Base-by-base conservation (phyloP, 2,329 filamentous ascomycete species). In the Trichophyton rubrum region DNA sequence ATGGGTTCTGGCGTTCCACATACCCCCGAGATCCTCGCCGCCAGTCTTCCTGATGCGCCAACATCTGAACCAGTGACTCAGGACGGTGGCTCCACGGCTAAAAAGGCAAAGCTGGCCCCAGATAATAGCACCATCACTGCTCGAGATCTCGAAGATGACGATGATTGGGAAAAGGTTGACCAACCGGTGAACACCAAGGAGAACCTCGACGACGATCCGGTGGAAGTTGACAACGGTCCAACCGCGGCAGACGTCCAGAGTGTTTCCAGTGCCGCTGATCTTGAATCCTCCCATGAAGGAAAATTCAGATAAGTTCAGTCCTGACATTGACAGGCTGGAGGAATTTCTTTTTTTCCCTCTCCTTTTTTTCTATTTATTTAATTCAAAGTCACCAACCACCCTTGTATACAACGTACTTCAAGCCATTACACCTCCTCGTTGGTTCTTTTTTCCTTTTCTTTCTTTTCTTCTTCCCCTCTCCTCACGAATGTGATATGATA, bases 31-130 rank as follows among this genome's bases (percentile, higher is more conserved):
- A 59, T 63, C n/a, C 68, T 78, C 56, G 73, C 75, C 13, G 71
- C 75, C 6, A 71, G 72, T 62, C 73, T 81, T 13, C 79, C 79
- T 33, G 75, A 80, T 64, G 73, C 76, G 15, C 78, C 79, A 2
- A 79, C 75, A 9, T 66, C 72, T 41, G 77, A 80, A 53, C 78
- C 77, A 3, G 68, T 68, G 80, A 77, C 68, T 73, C 67, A 43
- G 67, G 70, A 8, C 15, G 62, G 41, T 59, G 58, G 20, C 55
- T 56, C 33, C 35, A 59, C 33, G 49, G 47, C 38, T 58, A 38
- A 59, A 30, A 49, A 43, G 57, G 24, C 57, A 5, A 59, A 47
- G 20, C 35, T 57, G 33, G 40, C 55, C 24, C 57, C 41, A 13
- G 57, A 59, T n/a, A 33, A 47, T 35, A 49, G 43, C 40, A 59